Base-by-base conservation (phyloP, 164 flowering plant genomes). In the Vitis rupestris region DNA sequence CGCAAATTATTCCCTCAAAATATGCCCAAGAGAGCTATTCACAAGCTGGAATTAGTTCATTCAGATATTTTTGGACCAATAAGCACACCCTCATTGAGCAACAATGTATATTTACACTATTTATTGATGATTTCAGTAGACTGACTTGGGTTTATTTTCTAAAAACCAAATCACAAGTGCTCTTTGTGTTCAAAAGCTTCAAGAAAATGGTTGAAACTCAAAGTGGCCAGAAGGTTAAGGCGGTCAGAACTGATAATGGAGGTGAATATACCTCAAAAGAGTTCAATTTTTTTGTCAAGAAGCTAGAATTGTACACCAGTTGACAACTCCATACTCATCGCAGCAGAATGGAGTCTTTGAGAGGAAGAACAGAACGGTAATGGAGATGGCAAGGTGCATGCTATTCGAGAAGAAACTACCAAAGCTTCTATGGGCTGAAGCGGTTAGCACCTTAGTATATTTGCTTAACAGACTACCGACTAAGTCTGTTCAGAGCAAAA, bases 61-160 rank as follows among this genome's bases (percentile, higher is more conserved):
- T 14, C 69, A 13, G 61, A 55, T 29, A 4, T 54, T 5, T 66
- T 14, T 31, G 60, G 61, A 1, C 61, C 61, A 4, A 66, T 66
- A 61, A 54, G 48, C 7, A 56, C 61, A 1, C 13, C 15, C 1
- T 30, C 69, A 3, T 15, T 16, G 2, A n/a, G 8, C 9, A 6
- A 56, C 30, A 66, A 66, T 53, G 56, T 10, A 10, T 56, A 31
- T 66, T 66, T 53, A 2, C 56, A 6, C 57, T 66, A 9, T 66
- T 66, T 15, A 66, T 56, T 55, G 51, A 66, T 66, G 69, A 66
- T 17, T 17, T 17, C 17, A 17, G 17, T 17, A 17, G 17, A 17
- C 0, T 17, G 17, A 17, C 17, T 17, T 17, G 17, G 17, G 17
- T 17, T 17, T 17, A 17, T 17, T 17, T 17, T 17, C 17, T 17